Percentiles rank a stretch among this genome's conserved stretches.
Conservation (phyloP, 768 basidiomycete genomes). For the Steccherinum ochraceum region DNA sequence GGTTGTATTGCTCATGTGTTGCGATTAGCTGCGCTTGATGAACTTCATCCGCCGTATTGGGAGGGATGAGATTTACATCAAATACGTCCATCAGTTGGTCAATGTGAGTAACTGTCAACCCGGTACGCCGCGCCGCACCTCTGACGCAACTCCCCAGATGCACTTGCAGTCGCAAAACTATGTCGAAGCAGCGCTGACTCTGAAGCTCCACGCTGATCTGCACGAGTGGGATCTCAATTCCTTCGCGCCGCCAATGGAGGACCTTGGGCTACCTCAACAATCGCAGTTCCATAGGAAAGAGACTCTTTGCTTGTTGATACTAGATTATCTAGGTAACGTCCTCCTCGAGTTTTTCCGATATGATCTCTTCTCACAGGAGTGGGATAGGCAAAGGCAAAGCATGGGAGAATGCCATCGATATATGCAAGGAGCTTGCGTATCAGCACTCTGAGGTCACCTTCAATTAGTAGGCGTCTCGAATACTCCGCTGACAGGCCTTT, state of each 20-base stretch:
- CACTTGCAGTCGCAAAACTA: slow-evolving; percentile 86
- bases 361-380: slow-evolving; percentile 6
- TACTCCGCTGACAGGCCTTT: neutral
- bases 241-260: slow-evolving; percentile 84
- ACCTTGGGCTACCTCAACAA: slow-evolving; percentile 84
- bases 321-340: slow-evolving; percentile 82
- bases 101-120: slow-evolving; percentile 47
- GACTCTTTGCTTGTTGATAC: slow-evolving; percentile 81
- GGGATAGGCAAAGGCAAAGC: slow-evolving; percentile 85
- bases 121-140: neutral
- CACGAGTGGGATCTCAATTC: slow-evolving; percentile 84
- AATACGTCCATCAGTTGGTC: slow-evolving; percentile 93
- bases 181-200: slow-evolving; percentile 87
- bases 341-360: slow-evolving; percentile 2
- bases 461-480: slow-evolving; percentile 60
- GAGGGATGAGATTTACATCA: slow-evolving; percentile 89
- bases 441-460: slow-evolving; percentile 89
- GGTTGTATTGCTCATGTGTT: neutral
- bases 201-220: slow-evolving; percentile 90
- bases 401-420: slow-evolving; percentile 92
- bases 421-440: slow-evolving; percentile 84
- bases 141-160: slow-evolving; percentile 41
- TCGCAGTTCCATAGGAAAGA: slow-evolving; percentile 94
- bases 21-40: slow-evolving; percentile 82
- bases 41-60: slow-evolving; percentile 92